Conservation (phyloP, 176 grass and related monocot genomes). For the Musa acuminata region DNA sequence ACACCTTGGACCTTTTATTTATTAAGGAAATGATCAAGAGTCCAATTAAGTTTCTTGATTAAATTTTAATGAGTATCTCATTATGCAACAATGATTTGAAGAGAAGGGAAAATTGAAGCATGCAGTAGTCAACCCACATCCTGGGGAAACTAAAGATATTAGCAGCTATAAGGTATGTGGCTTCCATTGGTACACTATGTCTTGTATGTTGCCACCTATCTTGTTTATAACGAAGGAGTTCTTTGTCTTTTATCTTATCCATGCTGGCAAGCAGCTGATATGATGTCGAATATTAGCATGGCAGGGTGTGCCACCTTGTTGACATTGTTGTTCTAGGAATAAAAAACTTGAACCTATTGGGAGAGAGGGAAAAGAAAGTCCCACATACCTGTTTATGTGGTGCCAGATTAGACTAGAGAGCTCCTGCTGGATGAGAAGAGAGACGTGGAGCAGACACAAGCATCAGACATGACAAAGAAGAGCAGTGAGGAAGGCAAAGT, state of each 20-base stretch:
- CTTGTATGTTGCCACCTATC: background rate
- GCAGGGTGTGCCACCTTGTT: background rate
- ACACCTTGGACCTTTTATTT: background rate
- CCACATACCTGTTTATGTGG: background rate
- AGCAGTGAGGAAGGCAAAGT: background rate
- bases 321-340: background rate
- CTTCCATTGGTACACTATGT: background rate
- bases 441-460: background rate
- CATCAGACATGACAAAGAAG: background rate
- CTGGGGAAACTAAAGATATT: slow-evolving; percentile 76
- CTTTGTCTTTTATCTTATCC: too few species aligned
- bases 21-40: too few species aligned
- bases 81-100: slow-evolving; percentile 18
- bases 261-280: too few species aligned
- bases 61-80: background rate
- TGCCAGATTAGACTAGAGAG: background rate
- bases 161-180: slow-evolving; percentile 58
- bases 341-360: too few species aligned
- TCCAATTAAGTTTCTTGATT: slow-evolving; percentile 1
- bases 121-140: slow-evolving; percentile 54
- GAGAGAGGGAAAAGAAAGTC: too few species aligned
- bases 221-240: background rate
- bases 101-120: slow-evolving; percentile 77
- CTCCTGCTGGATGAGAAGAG: background rate
- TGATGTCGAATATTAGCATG: background rate